Conservation (phyloP, 306 rosid species). For the Begonia fuchsioides region DNA sequence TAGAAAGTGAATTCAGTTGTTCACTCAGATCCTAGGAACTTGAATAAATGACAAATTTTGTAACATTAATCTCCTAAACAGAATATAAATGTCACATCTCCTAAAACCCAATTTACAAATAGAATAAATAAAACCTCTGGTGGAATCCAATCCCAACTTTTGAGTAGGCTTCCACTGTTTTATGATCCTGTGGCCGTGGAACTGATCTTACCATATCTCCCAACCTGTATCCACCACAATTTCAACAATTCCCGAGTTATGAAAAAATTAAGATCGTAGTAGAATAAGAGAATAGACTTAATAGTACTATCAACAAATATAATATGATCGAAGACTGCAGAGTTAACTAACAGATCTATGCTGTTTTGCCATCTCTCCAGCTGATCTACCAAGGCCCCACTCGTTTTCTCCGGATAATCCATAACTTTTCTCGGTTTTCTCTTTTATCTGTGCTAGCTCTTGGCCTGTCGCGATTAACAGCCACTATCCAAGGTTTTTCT, state of each 20-base stretch:
- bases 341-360: slow-evolving; percentile 28
- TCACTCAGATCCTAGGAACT: no score
- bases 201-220: slow-evolving; percentile 90
- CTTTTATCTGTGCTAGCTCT: slow-evolving; percentile 45
- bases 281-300: no score
- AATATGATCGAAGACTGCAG: no score
- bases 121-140: no score
- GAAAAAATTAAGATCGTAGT: no score
- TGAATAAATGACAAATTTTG: no score
- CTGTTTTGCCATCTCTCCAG: slow-evolving; percentile 18
- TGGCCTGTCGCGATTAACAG: slow-evolving; percentile 52
- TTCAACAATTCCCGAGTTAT: not conserved
- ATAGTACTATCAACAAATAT: no score
- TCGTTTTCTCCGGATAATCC: slow-evolving; percentile 35
- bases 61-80: no score
- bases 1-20: no score
- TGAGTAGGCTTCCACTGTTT: slow-evolving; percentile 6
- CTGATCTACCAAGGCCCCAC: slow-evolving; percentile 7
- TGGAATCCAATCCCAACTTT: no score
- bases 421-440: slow-evolving; percentile 56
- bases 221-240: slow-evolving; percentile 46
- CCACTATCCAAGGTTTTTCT: slow-evolving; percentile 40
- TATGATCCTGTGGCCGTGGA: slow-evolving; percentile 43
- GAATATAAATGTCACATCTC: no score
- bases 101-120: no score